Base-by-base conservation (phyloP, 345 rosid species). In the Salix suchowensis region DNA sequence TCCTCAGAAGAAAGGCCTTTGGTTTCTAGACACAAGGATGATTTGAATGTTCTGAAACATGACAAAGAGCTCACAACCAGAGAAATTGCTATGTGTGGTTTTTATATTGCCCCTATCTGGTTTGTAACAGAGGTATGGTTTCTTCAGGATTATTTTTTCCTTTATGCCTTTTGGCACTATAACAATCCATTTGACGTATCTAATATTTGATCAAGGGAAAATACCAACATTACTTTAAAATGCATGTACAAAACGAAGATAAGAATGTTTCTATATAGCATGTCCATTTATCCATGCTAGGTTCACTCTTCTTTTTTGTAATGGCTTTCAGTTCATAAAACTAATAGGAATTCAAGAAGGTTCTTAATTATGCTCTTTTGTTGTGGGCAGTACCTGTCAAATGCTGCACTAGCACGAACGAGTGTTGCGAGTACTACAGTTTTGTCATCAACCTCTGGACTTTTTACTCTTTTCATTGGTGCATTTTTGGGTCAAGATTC, bases 341-440 rank as follows among this genome's bases (percentile, higher is more conserved):
- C 65, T 62, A 52, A 26, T 55, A 65, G 42, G 58, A 52, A 40
- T 58, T 67, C 26, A 68, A 36, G 18, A 18, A 71, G 68, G 39
- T 76, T 67, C 69, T 65, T 66, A 66, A 12, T 67, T n/a, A 24
- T 52, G 18, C 10, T 48, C 50, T 73, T 72, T 70, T 48, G 54
- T 37, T 44, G 32, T 79, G 81, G 75, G 58, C 91, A 96, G 99
- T 96, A 96, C 84, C 84, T 94, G 28, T 94, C 99, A 70, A 96
- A 96, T 89, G 99, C 98, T 73, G 99, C 98, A 42, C 99, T 96
- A 42, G 94, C 97, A 4, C 96, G 87, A 13, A 96, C 99, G 37
- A 96, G 99, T 81, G 99, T 96, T 78, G 98, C 99, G 60, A 96
- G 99, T 80, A 96, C 98, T 61, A 96, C 99, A 36, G 99, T 96